phyloP scores from a whole-genome alignment of 495 filamentous ascomycete genomes.

The Extremus antarcticus region DNA sequence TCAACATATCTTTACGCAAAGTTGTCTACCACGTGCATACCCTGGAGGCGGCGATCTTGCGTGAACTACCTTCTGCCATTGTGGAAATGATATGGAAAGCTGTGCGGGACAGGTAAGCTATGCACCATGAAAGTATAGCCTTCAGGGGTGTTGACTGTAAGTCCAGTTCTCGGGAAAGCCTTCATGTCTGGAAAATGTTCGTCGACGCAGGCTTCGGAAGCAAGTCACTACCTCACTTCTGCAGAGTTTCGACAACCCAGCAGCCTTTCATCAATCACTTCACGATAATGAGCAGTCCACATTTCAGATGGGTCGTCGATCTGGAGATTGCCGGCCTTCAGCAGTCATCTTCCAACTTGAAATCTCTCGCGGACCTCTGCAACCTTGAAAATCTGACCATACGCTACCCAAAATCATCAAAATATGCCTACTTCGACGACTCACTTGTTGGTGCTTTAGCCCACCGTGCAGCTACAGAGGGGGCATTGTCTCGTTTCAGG shows the following conservation, averaged over 20 bases:
- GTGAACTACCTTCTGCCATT: background rate
- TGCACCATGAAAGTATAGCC: background rate
- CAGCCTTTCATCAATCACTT: background rate
- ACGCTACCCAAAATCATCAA: background rate
- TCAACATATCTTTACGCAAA: background rate
- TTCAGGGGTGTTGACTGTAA: no score
- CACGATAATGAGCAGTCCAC: background rate
- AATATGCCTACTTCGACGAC: background rate
- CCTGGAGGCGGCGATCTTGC: background rate
- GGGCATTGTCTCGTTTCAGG: background rate
- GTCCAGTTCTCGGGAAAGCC: background rate
- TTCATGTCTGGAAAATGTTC: background rate
- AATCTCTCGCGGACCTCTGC: background rate
- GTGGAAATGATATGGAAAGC: background rate
- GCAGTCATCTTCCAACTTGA: background rate
- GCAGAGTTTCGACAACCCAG: background rate
- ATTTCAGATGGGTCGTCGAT: background rate
- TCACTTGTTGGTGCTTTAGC: background rate
- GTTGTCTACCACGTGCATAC: background rate
- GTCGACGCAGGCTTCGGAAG: background rate
- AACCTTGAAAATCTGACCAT: constrained; percentile 2
- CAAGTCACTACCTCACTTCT: background rate
- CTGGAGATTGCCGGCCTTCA: background rate
- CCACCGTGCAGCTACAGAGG: background rate
- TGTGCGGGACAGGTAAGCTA: background rate